Evolutionary conservation across 257 asterid genomes (phyloP).

Genomic region (Nicotiana paniculata): DNA sequence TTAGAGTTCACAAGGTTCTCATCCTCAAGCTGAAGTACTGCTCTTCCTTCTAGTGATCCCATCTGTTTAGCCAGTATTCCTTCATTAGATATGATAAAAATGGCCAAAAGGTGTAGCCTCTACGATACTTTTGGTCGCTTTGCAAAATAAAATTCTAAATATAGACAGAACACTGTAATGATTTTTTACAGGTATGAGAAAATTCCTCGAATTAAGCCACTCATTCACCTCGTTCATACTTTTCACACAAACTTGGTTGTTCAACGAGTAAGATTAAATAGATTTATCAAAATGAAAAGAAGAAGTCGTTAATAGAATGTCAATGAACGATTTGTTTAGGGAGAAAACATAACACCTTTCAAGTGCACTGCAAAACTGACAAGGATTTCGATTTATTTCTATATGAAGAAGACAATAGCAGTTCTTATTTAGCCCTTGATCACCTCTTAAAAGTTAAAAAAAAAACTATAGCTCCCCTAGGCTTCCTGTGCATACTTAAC

Average conservation of each 20-base stretch:
- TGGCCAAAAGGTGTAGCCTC: neutral
- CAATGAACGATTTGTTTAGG: neutral
- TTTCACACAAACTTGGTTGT: neutral
- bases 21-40: constrained; percentile 45
- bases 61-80: constrained; percentile 34
- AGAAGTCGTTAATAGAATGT: neutral
- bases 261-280: neutral
- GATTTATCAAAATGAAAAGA: neutral
- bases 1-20: constrained; percentile 37
- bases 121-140: neutral
- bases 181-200: neutral
- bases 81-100: constrained; percentile 14
- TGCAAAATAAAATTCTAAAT: neutral
- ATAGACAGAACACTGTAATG: neutral
- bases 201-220: neutral
- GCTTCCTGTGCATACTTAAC: neutral
- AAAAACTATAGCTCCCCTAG: neutral
- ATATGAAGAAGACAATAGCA: neutral
- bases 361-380: neutral
- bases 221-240: neutral
- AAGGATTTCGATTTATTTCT: neutral
- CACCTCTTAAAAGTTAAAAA: neutral
- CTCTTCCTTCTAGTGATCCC: constrained; percentile 52
- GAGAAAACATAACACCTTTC: neutral
- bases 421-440: neutral